Evolutionary conservation across 1,284 basidiomycete genomes (phyloP).

Genomic region (Cerrena zonata): DNA sequence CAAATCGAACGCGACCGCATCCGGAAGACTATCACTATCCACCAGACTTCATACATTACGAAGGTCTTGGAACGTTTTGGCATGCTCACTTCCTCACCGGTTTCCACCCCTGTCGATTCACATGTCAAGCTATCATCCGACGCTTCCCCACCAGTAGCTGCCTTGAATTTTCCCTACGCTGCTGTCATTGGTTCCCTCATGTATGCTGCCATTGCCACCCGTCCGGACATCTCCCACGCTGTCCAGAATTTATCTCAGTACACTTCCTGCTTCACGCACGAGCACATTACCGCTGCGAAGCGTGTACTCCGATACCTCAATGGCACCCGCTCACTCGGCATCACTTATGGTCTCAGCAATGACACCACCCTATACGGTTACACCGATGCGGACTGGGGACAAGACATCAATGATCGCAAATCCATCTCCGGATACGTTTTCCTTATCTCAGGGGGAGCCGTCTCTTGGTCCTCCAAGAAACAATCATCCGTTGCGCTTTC

Average conservation of each 20-base stretch:
- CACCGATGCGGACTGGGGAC: conserved; percentile 31
- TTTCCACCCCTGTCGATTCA: conserved; percentile 16
- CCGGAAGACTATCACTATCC: conserved; percentile 15
- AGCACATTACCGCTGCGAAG: conserved; percentile 33
- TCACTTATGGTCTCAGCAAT: conserved; percentile 22
- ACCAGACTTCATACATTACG: conserved; percentile 23
- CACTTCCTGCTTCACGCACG: conserved; percentile 18
- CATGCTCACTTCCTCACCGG: conserved; percentile 14
- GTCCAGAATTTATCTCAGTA: conserved; percentile 31
- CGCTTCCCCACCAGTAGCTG: background rate
- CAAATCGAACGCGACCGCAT: conserved; percentile 19
- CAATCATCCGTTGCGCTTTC: conserved; percentile 29
- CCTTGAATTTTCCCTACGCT: conserved; percentile 2
- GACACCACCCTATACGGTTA: conserved; percentile 23
- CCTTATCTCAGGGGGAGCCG: conserved; percentile 19
- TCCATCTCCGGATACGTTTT: conserved; percentile 37
- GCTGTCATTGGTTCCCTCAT: conserved; percentile 24
- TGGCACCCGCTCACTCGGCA: conserved; percentile 31
- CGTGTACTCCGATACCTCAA: conserved; percentile 37
- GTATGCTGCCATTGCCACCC: conserved; percentile 28
- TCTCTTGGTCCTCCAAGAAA: conserved; percentile 34
- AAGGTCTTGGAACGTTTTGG: conserved; percentile 13
- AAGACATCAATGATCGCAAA: conserved; percentile 7
- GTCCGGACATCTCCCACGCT: conserved; percentile 33
- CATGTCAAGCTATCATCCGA: conserved; percentile 6